Evolutionary conservation across 331 rosid genomes (phyloP).

Genomic region (Telfairia occidentalis): DNA sequence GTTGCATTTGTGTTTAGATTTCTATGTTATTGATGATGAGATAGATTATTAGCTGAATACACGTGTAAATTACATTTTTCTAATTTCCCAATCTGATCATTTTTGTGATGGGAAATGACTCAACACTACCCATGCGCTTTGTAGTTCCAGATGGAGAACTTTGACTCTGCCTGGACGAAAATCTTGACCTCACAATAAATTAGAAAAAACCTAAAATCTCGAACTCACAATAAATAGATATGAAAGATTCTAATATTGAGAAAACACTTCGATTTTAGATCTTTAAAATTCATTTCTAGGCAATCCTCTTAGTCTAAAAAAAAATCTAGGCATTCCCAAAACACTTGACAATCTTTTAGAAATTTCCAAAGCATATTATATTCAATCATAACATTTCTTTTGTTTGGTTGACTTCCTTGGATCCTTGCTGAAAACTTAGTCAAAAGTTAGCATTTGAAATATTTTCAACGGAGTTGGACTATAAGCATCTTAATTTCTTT

Average conservation of each 20-base stretch:
- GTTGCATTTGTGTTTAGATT: neutral
- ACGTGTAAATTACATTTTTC: neutral
- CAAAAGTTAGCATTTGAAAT: neutral
- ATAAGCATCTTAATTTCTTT: neutral
- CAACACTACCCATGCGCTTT: neutral
- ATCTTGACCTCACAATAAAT: neutral
- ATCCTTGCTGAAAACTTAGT: neutral
- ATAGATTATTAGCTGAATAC: neutral
- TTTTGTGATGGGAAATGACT: constrained; percentile 3
- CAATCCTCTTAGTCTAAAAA: too few relatives aligned
- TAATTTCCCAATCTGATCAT: neutral
- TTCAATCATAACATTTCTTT: neutral
- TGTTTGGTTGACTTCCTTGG: neutral
- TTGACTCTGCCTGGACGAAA: neutral
- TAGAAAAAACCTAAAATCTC: neutral
- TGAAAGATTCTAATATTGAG: neutral
- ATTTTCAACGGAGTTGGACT: neutral
- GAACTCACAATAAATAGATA: neutral
- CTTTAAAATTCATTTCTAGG: neutral
- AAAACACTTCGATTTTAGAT: neutral
- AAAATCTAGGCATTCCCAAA: neutral
- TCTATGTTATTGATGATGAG: neutral
- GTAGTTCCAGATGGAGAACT: neutral
- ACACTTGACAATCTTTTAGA: neutral
- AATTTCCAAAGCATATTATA: neutral